A percentile compares a stretch with the other conserved stretches of the same genome.
These are phyloP conservation scores for Corchorus olitorius DNA, from an alignment of 345 rosid species.

Conservation along the genomic window DNA sequence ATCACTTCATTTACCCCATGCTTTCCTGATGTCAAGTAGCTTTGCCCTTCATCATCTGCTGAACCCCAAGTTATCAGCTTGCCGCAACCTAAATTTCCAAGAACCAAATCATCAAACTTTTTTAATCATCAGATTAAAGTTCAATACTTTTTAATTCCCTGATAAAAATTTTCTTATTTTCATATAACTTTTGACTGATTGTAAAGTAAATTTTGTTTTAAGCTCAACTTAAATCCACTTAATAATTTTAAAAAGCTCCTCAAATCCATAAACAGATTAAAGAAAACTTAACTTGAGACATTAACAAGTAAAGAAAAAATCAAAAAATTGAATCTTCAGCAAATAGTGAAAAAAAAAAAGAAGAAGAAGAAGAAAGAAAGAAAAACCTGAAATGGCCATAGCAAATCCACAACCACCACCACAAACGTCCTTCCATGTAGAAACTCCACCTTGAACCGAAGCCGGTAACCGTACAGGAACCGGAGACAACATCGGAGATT, in stretches of 20 bases:
- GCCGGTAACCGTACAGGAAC: slow-evolving; percentile 36
- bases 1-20: slow-evolving; percentile 67
- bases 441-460: slow-evolving; percentile 36
- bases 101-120: neutral
- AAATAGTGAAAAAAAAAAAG: neutral
- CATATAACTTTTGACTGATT: neutral
- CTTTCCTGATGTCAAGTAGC: slow-evolving; percentile 66
- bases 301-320: too few relatives aligned
- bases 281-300: neutral
- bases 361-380: too few relatives aligned
- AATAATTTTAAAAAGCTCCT: neutral
- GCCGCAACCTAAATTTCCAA: slow-evolving; percentile 48
- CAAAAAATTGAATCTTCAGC: neutral
- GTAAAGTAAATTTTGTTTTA: neutral
- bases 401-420: slow-evolving; percentile 92
- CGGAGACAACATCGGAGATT: slow-evolving; percentile 64
- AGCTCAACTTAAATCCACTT: neutral
- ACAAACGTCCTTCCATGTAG: slow-evolving; percentile 72
- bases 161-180: neutral
- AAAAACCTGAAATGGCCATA: slow-evolving; percentile 75
- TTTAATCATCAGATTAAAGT: neutral
- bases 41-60: slow-evolving; percentile 73
- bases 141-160: neutral
- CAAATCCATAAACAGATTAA: neutral
- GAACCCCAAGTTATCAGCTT: slow-evolving; percentile 90